These are phyloP conservation scores for Ceratocystiopsis brevicomis DNA, from an alignment of 2,329 filamentous ascomycete genomes.

Conservation along the genomic window DNA sequence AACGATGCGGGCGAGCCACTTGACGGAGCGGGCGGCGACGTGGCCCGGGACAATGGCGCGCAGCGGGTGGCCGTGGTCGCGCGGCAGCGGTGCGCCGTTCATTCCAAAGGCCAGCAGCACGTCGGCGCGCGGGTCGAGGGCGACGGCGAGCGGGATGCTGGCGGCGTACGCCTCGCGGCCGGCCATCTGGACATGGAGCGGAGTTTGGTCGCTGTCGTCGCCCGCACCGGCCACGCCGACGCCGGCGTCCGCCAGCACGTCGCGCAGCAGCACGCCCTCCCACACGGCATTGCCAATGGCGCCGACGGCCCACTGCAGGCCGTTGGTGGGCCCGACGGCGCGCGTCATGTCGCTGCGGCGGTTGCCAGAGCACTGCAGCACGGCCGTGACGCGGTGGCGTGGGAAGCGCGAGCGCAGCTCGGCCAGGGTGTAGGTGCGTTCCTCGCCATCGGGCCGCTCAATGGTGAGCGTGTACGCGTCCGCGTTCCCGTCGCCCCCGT, in stretches of 20 bases:
- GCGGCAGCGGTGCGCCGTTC: slow-evolving; percentile 43
- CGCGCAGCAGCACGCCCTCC: slow-evolving; percentile 35
- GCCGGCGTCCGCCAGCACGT: slow-evolving; percentile 37
- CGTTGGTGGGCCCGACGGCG: slow-evolving; percentile 28
- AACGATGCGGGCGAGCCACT: slow-evolving; percentile 47
- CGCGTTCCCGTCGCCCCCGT: slow-evolving; percentile 15
- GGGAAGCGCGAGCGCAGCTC: slow-evolving; percentile 35
- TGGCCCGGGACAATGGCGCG: slow-evolving; percentile 44
- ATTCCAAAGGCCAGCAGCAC: slow-evolving; percentile 49
- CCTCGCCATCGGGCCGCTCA: slow-evolving; percentile 38
- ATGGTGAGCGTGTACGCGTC: slow-evolving; percentile 29
- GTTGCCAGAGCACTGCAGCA: slow-evolving; percentile 42
- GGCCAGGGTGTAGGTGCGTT: slow-evolving; percentile 30
- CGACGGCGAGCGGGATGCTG: slow-evolving; percentile 40
- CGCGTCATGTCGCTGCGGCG: slow-evolving; percentile 40
- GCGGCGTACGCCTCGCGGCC: slow-evolving; percentile 42
- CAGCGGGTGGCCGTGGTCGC: slow-evolving; percentile 47
- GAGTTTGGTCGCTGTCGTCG: slow-evolving; percentile 14
- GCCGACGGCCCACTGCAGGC: slow-evolving; percentile 39
- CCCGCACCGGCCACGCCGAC: slow-evolving; percentile 13
- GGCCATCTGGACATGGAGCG: slow-evolving; percentile 39
- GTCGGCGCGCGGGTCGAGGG: slow-evolving; percentile 40
- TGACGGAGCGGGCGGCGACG: slow-evolving; percentile 48
- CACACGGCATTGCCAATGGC: slow-evolving; percentile 42
- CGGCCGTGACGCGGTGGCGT: slow-evolving; percentile 31